Base-by-base conservation (phyloP, 139 green algal species). In the Chlorella sp. region DNA sequence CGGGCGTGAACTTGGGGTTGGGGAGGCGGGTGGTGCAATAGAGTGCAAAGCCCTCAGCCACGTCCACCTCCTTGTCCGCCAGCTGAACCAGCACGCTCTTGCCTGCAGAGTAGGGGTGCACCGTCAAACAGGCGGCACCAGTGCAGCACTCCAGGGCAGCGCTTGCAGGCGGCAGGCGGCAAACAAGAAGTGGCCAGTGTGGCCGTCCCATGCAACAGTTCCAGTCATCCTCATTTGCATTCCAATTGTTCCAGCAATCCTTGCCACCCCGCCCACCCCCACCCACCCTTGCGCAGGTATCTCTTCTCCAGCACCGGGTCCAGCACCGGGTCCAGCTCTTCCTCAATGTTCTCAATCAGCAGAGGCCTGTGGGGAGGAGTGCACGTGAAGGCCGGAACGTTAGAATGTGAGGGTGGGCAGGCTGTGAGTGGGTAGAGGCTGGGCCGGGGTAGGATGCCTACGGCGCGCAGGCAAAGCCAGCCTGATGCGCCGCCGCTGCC, bases 271-370 rank as follows among this genome's bases (percentile, higher is more conserved):
- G 53, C 86, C 82, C 69, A 94, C 37, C 48, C 48, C 0, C 91
- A 92, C 85, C 95, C 94, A 87, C 95, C 96, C 88, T 95, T 97
- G 57, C 94, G 94, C 34, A 97, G 36, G 81, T 97, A 91, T 37
- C 96, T 94, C 71, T 95, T 89, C 91, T 99, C 97, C 82, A 99
- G 93, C 82, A 99, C 95, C 0, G 96, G 96, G 89, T 99, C 97
- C 81, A 99, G 92, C 81, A 99, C 90, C 1, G 97, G 96, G 90
- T 99, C 97, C 77, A 99, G 92, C 91, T 98, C 96, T 87, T 98
- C 96, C 93, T 99, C 97, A 60, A 99, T 96, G 89, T 99, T 99
- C 92, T 99, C 97, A 86, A 99, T 97, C 85, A 99, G 94, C 92
- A 99, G 90, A 2, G 97, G 97, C 30, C 53, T 64, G 75, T 9